Percentiles rank a stretch among this genome's conserved stretches.
Evolutionary conservation across 768 basidiomycete genomes (phyloP).

Genomic region (Agaricus subrufescens): DNA sequence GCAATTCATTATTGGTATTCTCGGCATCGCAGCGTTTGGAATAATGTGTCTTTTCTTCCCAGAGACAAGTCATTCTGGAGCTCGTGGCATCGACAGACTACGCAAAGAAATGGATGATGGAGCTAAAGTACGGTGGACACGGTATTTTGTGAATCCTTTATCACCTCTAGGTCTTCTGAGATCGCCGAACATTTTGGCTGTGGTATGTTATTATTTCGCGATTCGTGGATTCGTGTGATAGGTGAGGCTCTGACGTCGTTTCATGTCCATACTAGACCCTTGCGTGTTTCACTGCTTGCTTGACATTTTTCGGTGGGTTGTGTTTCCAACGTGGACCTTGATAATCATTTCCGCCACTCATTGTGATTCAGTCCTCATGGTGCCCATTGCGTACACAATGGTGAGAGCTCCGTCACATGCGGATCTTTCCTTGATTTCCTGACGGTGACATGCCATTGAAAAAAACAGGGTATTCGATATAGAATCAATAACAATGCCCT

Average conservation of each 20-base stretch:
- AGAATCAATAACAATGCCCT: slow-evolving; percentile 51
- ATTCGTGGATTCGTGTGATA: not conserved
- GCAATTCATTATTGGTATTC: slow-evolving; percentile 36
- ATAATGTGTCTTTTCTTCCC: slow-evolving; percentile 46
- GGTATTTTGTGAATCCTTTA: slow-evolving; percentile 53
- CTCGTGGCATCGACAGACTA: slow-evolving; percentile 47
- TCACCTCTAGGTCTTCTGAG: slow-evolving; percentile 39
- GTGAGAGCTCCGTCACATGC: slow-evolving; percentile 29
- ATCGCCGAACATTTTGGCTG: slow-evolving; percentile 51
- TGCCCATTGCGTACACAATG: slow-evolving; percentile 65
- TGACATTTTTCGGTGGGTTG: slow-evolving; percentile 34
- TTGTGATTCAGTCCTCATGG: slow-evolving; percentile 36
- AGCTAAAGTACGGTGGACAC: slow-evolving; percentile 15
- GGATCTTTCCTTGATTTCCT: not conserved
- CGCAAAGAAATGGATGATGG: slow-evolving; percentile 6
- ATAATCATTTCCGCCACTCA: not conserved
- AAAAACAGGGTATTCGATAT: slow-evolving; percentile 49
- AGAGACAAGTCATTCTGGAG: slow-evolving; percentile 62
- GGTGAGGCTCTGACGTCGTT: slow-evolving; percentile 7
- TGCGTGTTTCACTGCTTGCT: slow-evolving; percentile 19
- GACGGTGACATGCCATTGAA: slow-evolving; percentile 26
- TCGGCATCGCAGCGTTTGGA: slow-evolving; percentile 32
- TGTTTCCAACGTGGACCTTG: not conserved
- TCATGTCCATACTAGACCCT: slow-evolving; percentile 9
- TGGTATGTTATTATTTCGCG: slow-evolving; percentile 33